Evolutionary conservation across 1,284 basidiomycete genomes (phyloP).

Genomic region (Ceraceosorus guamensis): DNA sequence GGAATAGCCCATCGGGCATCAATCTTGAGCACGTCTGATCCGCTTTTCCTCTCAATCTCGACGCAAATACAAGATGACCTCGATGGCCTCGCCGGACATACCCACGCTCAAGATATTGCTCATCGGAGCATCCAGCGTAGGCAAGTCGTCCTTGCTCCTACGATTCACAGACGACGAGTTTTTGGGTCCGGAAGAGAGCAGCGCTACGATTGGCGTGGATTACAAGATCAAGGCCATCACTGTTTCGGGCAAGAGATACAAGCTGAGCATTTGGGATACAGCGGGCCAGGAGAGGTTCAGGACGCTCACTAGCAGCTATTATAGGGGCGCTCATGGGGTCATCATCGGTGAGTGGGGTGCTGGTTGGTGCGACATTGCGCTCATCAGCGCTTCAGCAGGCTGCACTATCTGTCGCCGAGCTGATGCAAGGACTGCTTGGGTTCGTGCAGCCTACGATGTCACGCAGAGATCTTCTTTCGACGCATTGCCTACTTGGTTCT

Average conservation of each 20-base stretch:
- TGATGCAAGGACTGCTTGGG: background rate
- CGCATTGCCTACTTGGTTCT: constrained; percentile 82
- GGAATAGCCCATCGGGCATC: too few relatives aligned
- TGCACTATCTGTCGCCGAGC: background rate
- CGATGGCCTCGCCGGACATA: too few relatives aligned
- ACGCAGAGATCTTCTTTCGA: constrained; percentile 84
- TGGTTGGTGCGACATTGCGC: background rate
- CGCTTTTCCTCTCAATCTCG: too few relatives aligned
- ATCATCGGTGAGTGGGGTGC: constrained; percentile 63
- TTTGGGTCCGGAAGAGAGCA: constrained; percentile 86
- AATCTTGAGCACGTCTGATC: too few relatives aligned
- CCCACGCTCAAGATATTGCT: constrained; percentile 67
- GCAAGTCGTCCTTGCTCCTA: constrained; percentile 91
- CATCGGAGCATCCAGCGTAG: constrained; percentile 90
- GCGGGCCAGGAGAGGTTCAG: too few relatives aligned
- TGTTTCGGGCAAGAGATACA: constrained; percentile 84
- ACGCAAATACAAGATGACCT: too few relatives aligned
- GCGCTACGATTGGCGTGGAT: constrained; percentile 95
- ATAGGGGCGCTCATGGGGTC: constrained; percentile 91
- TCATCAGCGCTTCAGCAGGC: background rate
- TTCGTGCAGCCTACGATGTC: constrained; percentile 75
- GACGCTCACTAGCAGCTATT: constrained; percentile 95
- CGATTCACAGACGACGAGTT: constrained; percentile 69
- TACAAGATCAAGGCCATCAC: constrained; percentile 82
- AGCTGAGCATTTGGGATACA: constrained; percentile 66